Percentiles rank a stretch among this genome's conserved stretches.
Conservation (phyloP, 176 grass and related monocot genomes). For the Oryza nivara region DNA sequence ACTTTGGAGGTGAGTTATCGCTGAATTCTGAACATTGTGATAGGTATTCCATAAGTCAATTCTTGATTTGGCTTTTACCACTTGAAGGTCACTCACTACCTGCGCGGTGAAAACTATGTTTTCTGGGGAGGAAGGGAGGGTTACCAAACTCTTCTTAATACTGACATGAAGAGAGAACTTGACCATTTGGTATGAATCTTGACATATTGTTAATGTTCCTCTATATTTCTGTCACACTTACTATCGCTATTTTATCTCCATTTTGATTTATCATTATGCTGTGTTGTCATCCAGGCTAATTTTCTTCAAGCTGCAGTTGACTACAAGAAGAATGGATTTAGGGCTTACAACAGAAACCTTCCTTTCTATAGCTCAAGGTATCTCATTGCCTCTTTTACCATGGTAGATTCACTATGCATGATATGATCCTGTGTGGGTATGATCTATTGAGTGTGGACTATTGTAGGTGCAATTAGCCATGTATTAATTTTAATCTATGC, state of each 20-base stretch:
- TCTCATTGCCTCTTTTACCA: no score
- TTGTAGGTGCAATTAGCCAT: no score
- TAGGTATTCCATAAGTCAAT: background rate
- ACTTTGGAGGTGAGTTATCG: constrained; percentile 70
- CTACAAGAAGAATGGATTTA: constrained; percentile 94
- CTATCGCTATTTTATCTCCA: background rate
- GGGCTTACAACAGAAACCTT: no score
- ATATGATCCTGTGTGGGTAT: no score
- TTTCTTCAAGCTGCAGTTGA: constrained; percentile 93
- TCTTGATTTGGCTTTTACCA: constrained; percentile 29
- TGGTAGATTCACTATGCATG: no score
- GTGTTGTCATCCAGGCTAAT: constrained; percentile 60
- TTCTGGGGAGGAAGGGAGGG: constrained; percentile 97
- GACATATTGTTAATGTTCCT: background rate
- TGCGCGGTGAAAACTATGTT: constrained; percentile 96
- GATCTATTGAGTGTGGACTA: no score
- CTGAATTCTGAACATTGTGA: background rate
- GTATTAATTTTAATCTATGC: no score
- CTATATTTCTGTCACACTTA: constrained; percentile 6
- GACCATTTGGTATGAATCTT: constrained; percentile 76
- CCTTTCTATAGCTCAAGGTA: no score
- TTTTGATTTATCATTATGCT: background rate
- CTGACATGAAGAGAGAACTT: constrained; percentile 95
- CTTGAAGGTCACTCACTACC: constrained; percentile 84
- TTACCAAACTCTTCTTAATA: constrained; percentile 96